Conservation (phyloP, 805 yeast species). For the Helenozyma rhizophorensis region DNA sequence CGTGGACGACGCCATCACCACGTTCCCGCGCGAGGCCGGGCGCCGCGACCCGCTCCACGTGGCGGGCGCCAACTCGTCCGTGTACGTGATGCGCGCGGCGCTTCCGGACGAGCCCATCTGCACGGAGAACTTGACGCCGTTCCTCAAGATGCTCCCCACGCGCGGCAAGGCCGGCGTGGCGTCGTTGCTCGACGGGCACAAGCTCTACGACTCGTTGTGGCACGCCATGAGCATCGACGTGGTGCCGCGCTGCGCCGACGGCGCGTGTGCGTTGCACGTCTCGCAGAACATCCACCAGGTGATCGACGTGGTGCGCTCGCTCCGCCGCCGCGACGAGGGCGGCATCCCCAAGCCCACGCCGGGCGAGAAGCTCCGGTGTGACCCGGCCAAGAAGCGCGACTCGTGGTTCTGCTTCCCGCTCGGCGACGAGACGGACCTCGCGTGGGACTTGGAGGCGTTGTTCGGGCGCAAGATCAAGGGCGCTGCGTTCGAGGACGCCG, state of each 20-base stretch:
- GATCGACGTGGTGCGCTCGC: slow-evolving; percentile 61
- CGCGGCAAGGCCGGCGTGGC: slow-evolving; percentile 88
- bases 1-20: slow-evolving; percentile 74
- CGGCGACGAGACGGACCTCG: slow-evolving; percentile 43
- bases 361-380: slow-evolving; percentile 72
- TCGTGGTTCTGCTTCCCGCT: slow-evolving; percentile 77
- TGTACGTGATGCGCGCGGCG: slow-evolving; percentile 72
- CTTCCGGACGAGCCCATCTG: slow-evolving; percentile 94
- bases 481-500: slow-evolving; percentile 51
- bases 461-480: slow-evolving; percentile 71
- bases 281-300: slow-evolving; percentile 68
- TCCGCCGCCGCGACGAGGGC: slow-evolving; percentile 53
- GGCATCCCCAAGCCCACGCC: slow-evolving; percentile 81
- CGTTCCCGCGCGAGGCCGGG: slow-evolving; percentile 48
- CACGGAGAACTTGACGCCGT: slow-evolving; percentile 94
- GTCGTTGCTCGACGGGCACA: slow-evolving; percentile 83
- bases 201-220: slow-evolving; percentile 88
- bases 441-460: slow-evolving; percentile 56
- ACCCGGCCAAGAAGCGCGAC: slow-evolving; percentile 52
- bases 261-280: slow-evolving; percentile 48
- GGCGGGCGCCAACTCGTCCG: slow-evolving; percentile 28
- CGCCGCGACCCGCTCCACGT: slow-evolving; percentile 21
- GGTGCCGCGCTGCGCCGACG: slow-evolving; percentile 45
- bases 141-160: slow-evolving; percentile 83
- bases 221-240: slow-evolving; percentile 89